Evolutionary conservation across 305 asterid genomes (phyloP), one percentile per base, ranked within the genome.

Genomic region (Fraxinus velutina): DNA sequence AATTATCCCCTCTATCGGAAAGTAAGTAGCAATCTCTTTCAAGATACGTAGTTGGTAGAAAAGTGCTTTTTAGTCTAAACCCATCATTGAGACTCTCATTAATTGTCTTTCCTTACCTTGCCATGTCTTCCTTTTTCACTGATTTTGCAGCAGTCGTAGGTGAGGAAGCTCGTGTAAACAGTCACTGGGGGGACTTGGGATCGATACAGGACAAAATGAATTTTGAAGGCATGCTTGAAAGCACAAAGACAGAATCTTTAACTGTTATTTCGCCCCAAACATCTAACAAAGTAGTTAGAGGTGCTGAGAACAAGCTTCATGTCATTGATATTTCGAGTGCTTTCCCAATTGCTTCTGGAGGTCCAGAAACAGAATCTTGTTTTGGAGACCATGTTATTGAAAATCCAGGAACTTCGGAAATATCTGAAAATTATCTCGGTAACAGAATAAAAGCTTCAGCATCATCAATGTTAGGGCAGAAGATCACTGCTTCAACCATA

Each of bases 191-290:
- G 29, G 81, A 66, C 71, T 60, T 34, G 12, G 76, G 21, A 55
- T 73, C 83, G 37, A 68, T 68, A 37, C 79, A 83, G 60, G 74
- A 71, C 15, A 72, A 72, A 47, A 60, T n/a, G 37, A 29, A 78
- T 78, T 81, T 39, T 66, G 57, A 72, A 2, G 75, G 47, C 64
- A 50, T 27, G 73, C 33, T 1, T 37, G 27, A 71, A 42, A 78
- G 83, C 80, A 37, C 66, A 75, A 21, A 12, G 72, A 10, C 73
- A 27, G 76, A 78, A 64, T 15, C 86, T 68, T 80, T 71, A n/a
- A 52, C 64, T 39, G 76, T 72, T 84, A 44, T 62, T n/a, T 33
- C 39, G 55, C 76, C 30, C 78, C 80, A 73, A 77, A 68, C 27
- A 19, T 71, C 64, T 78, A 71, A 47, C 30, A 34, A 13, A 79